phyloP scores from a whole-genome alignment of 768 basidiomycete species.

The Pleurotus ostreatus region DNA sequence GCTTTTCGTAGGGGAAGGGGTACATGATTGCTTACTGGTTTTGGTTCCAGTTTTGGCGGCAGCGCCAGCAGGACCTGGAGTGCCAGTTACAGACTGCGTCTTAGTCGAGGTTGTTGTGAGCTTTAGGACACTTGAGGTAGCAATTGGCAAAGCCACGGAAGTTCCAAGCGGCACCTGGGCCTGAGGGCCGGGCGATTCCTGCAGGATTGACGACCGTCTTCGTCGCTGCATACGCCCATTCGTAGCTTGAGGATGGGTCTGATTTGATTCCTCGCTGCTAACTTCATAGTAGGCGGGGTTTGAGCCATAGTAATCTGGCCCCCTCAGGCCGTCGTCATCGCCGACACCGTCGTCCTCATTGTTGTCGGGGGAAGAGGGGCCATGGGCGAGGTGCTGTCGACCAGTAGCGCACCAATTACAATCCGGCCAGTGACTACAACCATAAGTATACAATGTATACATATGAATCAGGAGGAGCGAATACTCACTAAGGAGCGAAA shows the following conservation, averaged over 20 bases:
- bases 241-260: not conserved
- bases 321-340: not conserved
- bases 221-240: not conserved
- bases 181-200: not conserved
- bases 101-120: not conserved
- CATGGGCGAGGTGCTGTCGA: constrained; percentile 20
- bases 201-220: not conserved
- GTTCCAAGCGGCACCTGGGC: not conserved
- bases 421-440: constrained; percentile 46
- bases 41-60: constrained; percentile 20
- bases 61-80: constrained; percentile 28
- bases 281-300: not conserved
- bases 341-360: constrained; percentile 12
- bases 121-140: not conserved
- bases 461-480: not conserved
- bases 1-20: constrained; percentile 43
- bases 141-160: not conserved
- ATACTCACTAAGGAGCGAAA: constrained; percentile 51
- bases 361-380: constrained; percentile 12
- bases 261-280: not conserved
- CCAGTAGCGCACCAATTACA: constrained; percentile 44
- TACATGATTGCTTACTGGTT: constrained; percentile 30
- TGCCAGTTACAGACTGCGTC: constrained; percentile 17
- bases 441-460: constrained; percentile 16
- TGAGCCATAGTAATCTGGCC: not conserved